A percentile compares a stretch with the other conserved stretches of the same genome.
phyloP scores from a whole-genome alignment of 1,284 basidiomycete species.

The Trichosporon sp. region DNA sequence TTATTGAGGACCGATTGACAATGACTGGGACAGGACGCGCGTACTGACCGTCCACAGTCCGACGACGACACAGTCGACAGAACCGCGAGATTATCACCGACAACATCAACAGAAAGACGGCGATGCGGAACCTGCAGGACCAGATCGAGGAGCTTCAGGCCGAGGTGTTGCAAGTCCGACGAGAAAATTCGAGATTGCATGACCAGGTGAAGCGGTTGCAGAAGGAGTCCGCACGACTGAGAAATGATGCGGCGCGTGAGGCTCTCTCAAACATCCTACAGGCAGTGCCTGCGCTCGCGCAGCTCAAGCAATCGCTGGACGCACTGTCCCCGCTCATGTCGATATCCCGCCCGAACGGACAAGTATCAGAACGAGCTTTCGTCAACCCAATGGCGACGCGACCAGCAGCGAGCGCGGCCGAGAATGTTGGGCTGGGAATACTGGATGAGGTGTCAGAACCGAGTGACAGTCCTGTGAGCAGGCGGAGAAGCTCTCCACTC shows the following conservation, averaged over 20 bases:
- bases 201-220: slow-evolving; percentile 1
- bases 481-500: neutral
- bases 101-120: slow-evolving; percentile 14
- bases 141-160: slow-evolving; percentile 15
- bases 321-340: neutral
- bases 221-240: neutral
- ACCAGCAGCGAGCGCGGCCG: slow-evolving; percentile 8
- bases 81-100: slow-evolving; percentile 20
- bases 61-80: slow-evolving; percentile 15
- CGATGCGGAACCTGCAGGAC: slow-evolving; percentile 10
- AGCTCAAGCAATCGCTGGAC: slow-evolving; percentile 7
- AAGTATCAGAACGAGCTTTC: neutral
- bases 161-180: slow-evolving; percentile 12
- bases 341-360: neutral
- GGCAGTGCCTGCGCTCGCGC: slow-evolving; percentile 9
- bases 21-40: neutral
- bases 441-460: slow-evolving; percentile 1
- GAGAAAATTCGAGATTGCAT: neutral
- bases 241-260: neutral
- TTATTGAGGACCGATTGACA: neutral
- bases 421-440: neutral
- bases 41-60: slow-evolving; percentile 9
- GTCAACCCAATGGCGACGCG: slow-evolving; percentile 14
- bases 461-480: neutral
- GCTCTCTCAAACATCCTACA: slow-evolving; percentile 9